Evolutionary conservation across 75 land plant genomes (phyloP).

Genomic region (Selaginella moellendorffii): DNA sequence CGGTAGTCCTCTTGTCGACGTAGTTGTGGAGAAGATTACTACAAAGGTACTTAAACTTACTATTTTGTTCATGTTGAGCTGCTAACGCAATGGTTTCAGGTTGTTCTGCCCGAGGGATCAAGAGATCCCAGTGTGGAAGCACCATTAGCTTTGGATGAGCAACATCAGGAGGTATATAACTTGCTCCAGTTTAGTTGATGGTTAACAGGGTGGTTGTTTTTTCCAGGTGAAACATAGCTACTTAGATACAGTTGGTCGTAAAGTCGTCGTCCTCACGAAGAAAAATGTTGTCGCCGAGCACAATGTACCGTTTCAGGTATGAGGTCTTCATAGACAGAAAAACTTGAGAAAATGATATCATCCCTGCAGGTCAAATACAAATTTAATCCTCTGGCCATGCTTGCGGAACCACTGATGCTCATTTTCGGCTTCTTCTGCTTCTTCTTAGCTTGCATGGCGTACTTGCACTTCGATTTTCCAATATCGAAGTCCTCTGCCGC

Average conservation of each 20-base stretch:
- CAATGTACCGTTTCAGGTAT: conserved; percentile 66
- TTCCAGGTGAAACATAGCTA: conserved; percentile 70
- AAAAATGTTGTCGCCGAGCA: conserved; percentile 74
- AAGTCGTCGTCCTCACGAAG: conserved; percentile 67
- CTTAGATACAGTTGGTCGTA: conserved; percentile 76
- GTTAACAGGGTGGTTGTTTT: too few relatives aligned
- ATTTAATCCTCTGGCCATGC: conserved; percentile 64
- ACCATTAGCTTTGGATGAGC: conserved; percentile 49
- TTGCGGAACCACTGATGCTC: conserved; percentile 81
- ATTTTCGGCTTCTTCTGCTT: conserved; percentile 62
- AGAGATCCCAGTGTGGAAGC: conserved; percentile 38
- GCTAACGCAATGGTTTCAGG: conserved; percentile 53
- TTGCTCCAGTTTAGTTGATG: too few relatives aligned
- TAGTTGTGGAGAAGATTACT: conserved; percentile 57
- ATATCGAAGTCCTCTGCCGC: conserved; percentile 77
- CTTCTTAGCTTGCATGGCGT: conserved; percentile 61
- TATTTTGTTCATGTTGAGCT: too few relatives aligned
- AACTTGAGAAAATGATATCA: background rate
- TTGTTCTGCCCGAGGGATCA: conserved; percentile 94
- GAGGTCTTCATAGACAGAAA: background rate
- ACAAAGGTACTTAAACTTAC: conserved; percentile 47
- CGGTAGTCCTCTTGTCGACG: conserved; percentile 53
- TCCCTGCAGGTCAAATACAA: conserved; percentile 66
- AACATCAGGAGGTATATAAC: conserved; percentile 63
- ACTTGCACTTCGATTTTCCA: conserved; percentile 63